These are phyloP conservation scores for Metarhizium robertsii DNA, from an alignment of 2,329 filamentous ascomycete genomes.

Conservation along the genomic window DNA sequence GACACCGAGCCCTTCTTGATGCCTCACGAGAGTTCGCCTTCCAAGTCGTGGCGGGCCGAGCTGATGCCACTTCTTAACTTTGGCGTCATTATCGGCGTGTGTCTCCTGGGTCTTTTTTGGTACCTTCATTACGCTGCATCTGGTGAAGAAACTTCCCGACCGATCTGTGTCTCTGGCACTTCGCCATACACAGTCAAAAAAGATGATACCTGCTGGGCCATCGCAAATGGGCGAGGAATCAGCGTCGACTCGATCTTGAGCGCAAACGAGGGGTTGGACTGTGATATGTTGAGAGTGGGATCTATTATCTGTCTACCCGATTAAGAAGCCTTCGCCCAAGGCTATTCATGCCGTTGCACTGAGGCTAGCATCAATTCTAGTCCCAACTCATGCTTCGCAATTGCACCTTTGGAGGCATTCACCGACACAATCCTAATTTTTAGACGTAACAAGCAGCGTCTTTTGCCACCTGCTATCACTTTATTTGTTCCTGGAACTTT, in stretches of 20 bases:
- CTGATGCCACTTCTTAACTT: slow-evolving; percentile 50
- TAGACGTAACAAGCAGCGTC: not conserved
- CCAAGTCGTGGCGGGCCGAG: slow-evolving; percentile 39
- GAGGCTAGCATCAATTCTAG: not conserved
- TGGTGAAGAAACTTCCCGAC: slow-evolving; percentile 1
- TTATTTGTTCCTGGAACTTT: not conserved
- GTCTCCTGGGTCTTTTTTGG: slow-evolving; percentile 40
- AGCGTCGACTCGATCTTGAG: slow-evolving; percentile 34
- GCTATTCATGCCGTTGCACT: not conserved
- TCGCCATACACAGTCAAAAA: slow-evolving; percentile 29
- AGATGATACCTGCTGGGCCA: slow-evolving; percentile 45
- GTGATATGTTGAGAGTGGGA: slow-evolving; percentile 33
- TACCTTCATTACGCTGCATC: slow-evolving; percentile 28
- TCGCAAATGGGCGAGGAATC: slow-evolving; percentile 33
- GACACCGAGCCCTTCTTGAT: slow-evolving; percentile 23
- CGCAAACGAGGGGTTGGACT: slow-evolving; percentile 37
- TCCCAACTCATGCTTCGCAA: not conserved
- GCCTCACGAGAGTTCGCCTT: slow-evolving; percentile 12
- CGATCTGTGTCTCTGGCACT: slow-evolving; percentile 18
- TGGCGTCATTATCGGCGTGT: slow-evolving; percentile 42
- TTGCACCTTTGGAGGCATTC: not conserved
- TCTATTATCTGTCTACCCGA: slow-evolving; percentile 35
- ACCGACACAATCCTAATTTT: not conserved
- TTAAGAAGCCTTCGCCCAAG: not conserved
- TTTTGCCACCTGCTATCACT: not conserved